phyloP scores from a whole-genome alignment of 2,329 filamentous ascomycete genomes.

The Zasmidium citrigriseum region DNA sequence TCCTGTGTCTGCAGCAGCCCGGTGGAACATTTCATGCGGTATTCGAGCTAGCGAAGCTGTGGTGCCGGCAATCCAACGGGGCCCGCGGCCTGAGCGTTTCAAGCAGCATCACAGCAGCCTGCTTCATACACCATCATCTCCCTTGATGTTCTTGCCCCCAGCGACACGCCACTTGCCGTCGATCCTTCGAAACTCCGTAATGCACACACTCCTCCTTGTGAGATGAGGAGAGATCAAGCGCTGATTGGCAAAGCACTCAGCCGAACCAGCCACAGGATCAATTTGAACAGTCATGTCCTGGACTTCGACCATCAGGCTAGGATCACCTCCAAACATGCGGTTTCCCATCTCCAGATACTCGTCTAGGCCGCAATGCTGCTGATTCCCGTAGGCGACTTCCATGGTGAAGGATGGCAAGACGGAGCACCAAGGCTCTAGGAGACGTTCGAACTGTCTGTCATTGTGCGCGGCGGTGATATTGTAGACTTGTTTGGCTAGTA shows the following conservation, averaged over 20 bases:
- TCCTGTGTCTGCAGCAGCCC: no score
- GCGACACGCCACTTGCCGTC: background rate
- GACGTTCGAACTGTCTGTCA: background rate
- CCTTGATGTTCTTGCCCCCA: background rate
- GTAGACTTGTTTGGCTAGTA: background rate
- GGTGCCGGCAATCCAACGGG: no score
- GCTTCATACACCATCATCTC: no score
- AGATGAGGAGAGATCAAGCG: background rate
- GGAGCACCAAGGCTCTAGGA: background rate
- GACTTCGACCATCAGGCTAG: background rate
- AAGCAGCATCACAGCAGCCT: no score
- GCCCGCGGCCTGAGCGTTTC: no score
- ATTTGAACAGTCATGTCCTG: background rate
- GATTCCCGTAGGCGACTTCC: background rate
- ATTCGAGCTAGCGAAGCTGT: no score
- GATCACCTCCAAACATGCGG: background rate
- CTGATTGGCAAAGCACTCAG: background rate
- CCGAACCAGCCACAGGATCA: background rate
- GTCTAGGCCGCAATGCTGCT: background rate
- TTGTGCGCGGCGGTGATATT: background rate
- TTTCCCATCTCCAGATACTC: background rate
- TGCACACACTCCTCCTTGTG: background rate
- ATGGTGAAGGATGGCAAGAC: background rate
- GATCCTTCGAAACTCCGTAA: background rate
- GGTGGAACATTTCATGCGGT: no score